Base-by-base conservation (phyloP, 139 green algal genomes). In the Edaphochlamys debaryana region DNA sequence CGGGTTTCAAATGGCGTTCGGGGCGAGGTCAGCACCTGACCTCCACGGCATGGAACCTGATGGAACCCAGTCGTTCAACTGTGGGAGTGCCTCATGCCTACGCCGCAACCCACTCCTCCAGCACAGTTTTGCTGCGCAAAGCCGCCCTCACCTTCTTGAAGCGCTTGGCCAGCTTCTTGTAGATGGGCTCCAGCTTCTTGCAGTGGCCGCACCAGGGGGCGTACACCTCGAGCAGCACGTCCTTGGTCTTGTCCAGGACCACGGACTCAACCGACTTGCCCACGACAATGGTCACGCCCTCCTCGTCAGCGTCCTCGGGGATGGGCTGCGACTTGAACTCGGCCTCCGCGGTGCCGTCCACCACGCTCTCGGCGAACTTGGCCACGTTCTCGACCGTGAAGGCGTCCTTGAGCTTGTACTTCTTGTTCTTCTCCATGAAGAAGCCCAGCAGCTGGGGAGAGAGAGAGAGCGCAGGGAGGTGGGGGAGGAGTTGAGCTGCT, bases 161-260 rank as follows among this genome's bases (percentile, higher is more conserved):
- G 50, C 90, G 85, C 89, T 96, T 95, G 82, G 88, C 95, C 77
- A 98, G 92, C 88, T 97, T 96, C 87, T 95, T 90, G 89, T 95
- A 98, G 41, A 92, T 90, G 50, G 95, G 95, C 52, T 92, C 93
- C 34, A 98, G 89, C 76, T 84, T 58, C 90, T 98, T 95, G 94
- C 95, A 98, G 92, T 96, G 93, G n/a, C 94, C 92, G 86, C 95
- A 98, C 95, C 94, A 98, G 27, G 94, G 94, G 19, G 94, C 94
- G 82, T 97, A 96, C n/a, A 96, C 87, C 90, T 96, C 92, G 52
- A 95, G 86, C 71, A 96, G 90, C 69, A 96, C 92, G 77, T 96
- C 93, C 88, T 94, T 95, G 29, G 73, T 87, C 30, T 69, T 5
- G 60, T 94, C 93, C 71, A 92, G 87, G 22, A 94, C 90, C 40